Conservation (phyloP, 164 flowering plant species). For the Sextonia rubra region DNA sequence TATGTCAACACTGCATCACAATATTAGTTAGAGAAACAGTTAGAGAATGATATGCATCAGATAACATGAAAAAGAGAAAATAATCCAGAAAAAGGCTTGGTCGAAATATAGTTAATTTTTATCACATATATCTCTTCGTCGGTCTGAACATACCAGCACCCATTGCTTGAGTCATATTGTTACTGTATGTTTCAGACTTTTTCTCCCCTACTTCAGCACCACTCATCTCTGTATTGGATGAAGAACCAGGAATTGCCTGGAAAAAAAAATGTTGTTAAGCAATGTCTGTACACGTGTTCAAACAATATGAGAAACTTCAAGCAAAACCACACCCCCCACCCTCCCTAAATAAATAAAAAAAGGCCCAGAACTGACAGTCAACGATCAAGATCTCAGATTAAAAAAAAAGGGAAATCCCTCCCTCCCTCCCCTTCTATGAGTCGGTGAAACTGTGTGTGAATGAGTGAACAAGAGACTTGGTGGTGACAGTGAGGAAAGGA, state of each 20-base stretch:
- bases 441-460: neutral
- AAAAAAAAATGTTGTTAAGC: conserved; percentile 6
- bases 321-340: too few species aligned
- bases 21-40: conserved; percentile 4
- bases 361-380: neutral
- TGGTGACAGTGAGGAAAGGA: neutral
- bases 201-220: conserved; percentile 48
- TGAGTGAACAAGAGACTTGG: neutral
- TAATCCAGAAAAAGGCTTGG: neutral
- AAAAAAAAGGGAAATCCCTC: neutral
- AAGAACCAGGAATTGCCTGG: conserved; percentile 62
- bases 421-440: neutral
- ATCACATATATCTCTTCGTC: neutral
- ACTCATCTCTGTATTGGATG: conserved; percentile 44
- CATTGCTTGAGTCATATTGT: conserved; percentile 90
- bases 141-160: conserved; percentile 69
- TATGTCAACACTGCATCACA: conserved; percentile 69
- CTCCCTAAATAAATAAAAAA: neutral
- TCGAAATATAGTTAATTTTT: neutral
- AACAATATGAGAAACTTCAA: too few species aligned
- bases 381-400: neutral
- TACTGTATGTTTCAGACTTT: conserved; percentile 75
- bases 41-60: neutral
- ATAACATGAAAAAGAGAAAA: neutral
- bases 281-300: neutral